A percentile compares a stretch with the other conserved stretches of the same genome.
phyloP scores from a whole-genome alignment of 495 filamentous ascomycete genomes.

The Penicillium manginii region DNA sequence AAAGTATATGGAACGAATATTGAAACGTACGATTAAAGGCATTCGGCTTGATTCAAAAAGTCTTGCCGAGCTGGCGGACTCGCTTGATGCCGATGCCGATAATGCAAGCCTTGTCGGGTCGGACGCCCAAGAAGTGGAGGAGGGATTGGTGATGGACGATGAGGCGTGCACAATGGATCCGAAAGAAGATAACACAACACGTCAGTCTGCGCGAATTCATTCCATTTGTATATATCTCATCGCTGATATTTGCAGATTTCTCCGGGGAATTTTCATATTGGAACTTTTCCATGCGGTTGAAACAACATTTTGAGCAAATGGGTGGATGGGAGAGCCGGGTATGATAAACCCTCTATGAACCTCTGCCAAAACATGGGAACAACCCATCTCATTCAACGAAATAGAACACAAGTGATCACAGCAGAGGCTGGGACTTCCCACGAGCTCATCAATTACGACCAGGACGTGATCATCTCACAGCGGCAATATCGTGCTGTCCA shows the following conservation, averaged over 20 bases:
- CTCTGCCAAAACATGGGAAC: neutral
- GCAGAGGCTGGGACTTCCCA: constrained; percentile 27
- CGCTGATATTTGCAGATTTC: constrained; percentile 32
- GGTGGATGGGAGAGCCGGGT: constrained; percentile 21
- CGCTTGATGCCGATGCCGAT: constrained; percentile 16
- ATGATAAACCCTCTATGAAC: constrained; percentile 8
- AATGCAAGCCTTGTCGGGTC: constrained; percentile 7
- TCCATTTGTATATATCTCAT: neutral
- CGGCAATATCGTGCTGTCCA: constrained; percentile 36
- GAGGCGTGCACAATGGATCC: constrained; percentile 36
- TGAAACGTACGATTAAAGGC: constrained; percentile 24
- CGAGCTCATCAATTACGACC: constrained; percentile 36
- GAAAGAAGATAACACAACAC: constrained; percentile 34
- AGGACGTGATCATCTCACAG: constrained; percentile 25
- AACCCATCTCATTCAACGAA: neutral
- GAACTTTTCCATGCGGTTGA: constrained; percentile 45
- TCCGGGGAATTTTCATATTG: constrained; percentile 48
- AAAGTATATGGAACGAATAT: constrained; percentile 34
- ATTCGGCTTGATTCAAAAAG: constrained; percentile 28
- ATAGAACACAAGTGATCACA: neutral
- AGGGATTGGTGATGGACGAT: constrained; percentile 26
- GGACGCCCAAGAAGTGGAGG: constrained; percentile 23
- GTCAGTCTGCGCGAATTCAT: constrained; percentile 18
- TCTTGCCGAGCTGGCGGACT: constrained; percentile 23
- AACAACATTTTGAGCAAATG: constrained; percentile 36